Conservation (phyloP, 257 asterid genomes). For the Primulina tabacum region DNA sequence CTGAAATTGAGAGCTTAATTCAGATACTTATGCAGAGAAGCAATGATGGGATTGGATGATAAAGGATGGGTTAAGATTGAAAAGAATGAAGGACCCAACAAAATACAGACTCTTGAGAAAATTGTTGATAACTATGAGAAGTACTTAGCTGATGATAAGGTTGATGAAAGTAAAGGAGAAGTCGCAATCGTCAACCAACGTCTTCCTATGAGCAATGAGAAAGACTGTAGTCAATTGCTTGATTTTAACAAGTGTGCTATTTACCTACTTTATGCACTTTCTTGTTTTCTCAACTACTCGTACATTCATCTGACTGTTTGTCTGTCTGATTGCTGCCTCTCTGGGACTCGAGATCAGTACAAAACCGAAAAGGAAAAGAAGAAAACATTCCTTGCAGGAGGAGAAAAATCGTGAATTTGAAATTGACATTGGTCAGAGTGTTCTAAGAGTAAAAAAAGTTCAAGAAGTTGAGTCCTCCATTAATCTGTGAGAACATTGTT, state of each 20-base stretch:
- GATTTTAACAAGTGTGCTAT: not conserved
- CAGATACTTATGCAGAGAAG: not conserved
- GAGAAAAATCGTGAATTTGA: conserved; percentile 31
- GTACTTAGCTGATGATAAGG: not conserved
- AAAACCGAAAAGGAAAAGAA: conserved; percentile 57
- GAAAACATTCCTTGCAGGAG: conserved; percentile 31
- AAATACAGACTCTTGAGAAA: not conserved
- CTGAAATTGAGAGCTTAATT: not conserved
- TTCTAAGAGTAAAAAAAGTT: conserved; percentile 28
- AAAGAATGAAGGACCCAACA: not conserved
- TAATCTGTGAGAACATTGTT: conserved; percentile 35
- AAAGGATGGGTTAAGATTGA: not conserved
- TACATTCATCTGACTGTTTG: conserved; percentile 20
- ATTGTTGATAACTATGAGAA: not conserved
- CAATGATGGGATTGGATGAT: not conserved
- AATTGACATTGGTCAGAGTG: conserved; percentile 24
- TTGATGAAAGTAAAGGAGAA: not conserved
- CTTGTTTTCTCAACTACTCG: not conserved
- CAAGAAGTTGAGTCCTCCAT: conserved; percentile 33
- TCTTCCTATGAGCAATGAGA: not conserved
- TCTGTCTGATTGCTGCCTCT: conserved; percentile 12
- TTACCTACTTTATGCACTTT: not conserved
- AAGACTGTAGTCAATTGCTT: not conserved
- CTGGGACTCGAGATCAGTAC: conserved; percentile 24
- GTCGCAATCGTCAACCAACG: not conserved